Evolutionary conservation across 139 green algal genomes (phyloP).

Genomic region (Chlamydomonas asymmetrica): DNA sequence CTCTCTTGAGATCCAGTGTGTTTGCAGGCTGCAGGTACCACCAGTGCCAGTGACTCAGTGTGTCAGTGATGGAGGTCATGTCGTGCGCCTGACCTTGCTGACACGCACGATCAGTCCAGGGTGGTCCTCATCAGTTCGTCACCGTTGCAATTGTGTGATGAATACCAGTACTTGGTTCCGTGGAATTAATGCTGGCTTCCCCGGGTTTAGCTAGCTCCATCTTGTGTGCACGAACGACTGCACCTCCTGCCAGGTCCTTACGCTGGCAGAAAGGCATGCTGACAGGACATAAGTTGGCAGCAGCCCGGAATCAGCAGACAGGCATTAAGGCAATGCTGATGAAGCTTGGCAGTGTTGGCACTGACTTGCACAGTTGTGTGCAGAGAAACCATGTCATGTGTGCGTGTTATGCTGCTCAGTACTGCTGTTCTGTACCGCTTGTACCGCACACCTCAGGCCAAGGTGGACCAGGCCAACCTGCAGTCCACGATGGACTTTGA

Average conservation of each 20-base stretch:
- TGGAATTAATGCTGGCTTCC: too few relatives aligned
- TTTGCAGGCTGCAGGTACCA: neutral
- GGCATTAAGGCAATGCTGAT: neutral
- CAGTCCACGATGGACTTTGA: conserved; percentile 25
- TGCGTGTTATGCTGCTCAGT: neutral
- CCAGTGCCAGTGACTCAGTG: neutral
- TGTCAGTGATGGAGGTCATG: neutral
- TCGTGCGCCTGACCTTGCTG: too few relatives aligned
- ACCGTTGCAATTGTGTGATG: neutral
- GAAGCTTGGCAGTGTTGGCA: neutral
- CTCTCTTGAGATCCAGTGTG: neutral
- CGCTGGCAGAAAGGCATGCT: too few relatives aligned
- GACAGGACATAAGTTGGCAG: too few relatives aligned
- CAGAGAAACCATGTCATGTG: neutral
- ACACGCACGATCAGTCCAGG: neutral
- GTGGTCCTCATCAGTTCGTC: neutral
- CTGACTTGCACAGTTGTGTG: neutral
- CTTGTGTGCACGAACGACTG: too few relatives aligned
- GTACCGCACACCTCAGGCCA: neutral
- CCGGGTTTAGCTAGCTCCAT: too few relatives aligned
- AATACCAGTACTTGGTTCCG: neutral
- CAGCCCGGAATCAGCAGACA: too few relatives aligned
- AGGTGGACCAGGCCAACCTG: conserved; percentile 6
- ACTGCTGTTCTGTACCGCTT: neutral
- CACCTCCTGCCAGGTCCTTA: too few relatives aligned